Evolutionary conservation across 495 filamentous ascomycete species (phyloP).

Genomic region (Xylaria longipes): DNA sequence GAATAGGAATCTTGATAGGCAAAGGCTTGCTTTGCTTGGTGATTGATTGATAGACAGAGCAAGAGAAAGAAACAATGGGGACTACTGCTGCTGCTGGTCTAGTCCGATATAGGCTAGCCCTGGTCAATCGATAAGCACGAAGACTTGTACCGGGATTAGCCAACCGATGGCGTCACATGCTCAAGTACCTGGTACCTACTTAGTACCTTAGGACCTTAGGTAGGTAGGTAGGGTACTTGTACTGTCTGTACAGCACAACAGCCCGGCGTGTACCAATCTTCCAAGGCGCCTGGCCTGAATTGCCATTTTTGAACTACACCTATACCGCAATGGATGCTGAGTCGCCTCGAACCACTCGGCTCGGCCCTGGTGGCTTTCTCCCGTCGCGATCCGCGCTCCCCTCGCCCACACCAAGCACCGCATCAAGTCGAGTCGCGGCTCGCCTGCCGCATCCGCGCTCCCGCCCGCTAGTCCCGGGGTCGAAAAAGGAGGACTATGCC

Average conservation of each 20-base stretch:
- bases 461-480: conserved; percentile 71
- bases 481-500: conserved; percentile 76
- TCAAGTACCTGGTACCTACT: too few species aligned
- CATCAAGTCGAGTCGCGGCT: conserved; percentile 50
- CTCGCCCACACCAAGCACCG: conserved; percentile 61
- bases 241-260: neutral
- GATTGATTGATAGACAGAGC: neutral
- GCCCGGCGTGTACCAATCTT: neutral
- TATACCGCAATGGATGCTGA: conserved; percentile 48
- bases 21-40: neutral
- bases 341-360: conserved; percentile 30
- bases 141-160: neutral
- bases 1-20: neutral
- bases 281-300: neutral
- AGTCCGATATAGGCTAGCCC: neutral
- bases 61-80: conserved; percentile 7
- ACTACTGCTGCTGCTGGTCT: neutral
- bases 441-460: conserved; percentile 68
- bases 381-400: conserved; percentile 49
- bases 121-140: neutral
- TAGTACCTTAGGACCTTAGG: too few species aligned
- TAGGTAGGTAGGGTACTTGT: neutral
- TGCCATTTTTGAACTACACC: neutral
- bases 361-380: conserved; percentile 56
- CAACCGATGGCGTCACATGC: too few species aligned